These are phyloP conservation scores for Debaryomycetaceae sp. DNA, from an alignment of 1,139 yeast genomes.

Conservation along the genomic window DNA sequence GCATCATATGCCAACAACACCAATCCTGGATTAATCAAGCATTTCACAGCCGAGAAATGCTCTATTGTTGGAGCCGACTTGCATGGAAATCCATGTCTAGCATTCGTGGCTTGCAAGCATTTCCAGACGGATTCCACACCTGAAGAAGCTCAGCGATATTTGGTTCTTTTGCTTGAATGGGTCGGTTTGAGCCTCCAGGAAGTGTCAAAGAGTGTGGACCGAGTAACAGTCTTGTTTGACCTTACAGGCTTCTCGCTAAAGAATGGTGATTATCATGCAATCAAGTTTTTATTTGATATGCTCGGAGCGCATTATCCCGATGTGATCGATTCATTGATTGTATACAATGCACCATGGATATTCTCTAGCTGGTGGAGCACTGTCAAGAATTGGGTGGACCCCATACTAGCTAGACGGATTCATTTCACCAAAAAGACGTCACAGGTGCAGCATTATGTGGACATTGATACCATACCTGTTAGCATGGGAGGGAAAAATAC, in stretches of 20 bases:
- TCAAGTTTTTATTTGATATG: conserved; percentile 33
- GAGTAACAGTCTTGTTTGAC: conserved; percentile 32
- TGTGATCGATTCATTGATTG: conserved; percentile 27
- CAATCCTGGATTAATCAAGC: conserved; percentile 27
- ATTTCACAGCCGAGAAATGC: conserved; percentile 27
- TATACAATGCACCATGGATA: conserved; percentile 42
- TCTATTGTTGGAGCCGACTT: conserved; percentile 30
- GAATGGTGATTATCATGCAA: conserved; percentile 34
- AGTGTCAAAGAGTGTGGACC: conserved; percentile 24
- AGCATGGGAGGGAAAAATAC: conserved; percentile 29
- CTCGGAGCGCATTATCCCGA: conserved; percentile 43
- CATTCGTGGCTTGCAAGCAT: conserved; percentile 31
- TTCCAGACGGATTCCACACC: conserved; percentile 29
- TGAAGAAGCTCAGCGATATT: conserved; percentile 29
- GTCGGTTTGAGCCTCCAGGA: conserved; percentile 26
- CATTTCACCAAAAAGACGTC: conserved; percentile 30
- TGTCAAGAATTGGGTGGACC: conserved; percentile 37
- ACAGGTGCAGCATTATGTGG: conserved; percentile 24
- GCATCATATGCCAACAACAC: conserved; percentile 19
- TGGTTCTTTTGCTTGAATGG: conserved; percentile 31
- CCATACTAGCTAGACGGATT: conserved; percentile 34
- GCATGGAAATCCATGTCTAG: conserved; percentile 26
- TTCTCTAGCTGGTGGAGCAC: conserved; percentile 38
- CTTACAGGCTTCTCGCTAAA: conserved; percentile 36
- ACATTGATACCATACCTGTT: conserved; percentile 24